These are phyloP conservation scores for Wickerhamiella kazuoi DNA, from an alignment of 805 yeast genomes.

Conservation along the genomic window DNA sequence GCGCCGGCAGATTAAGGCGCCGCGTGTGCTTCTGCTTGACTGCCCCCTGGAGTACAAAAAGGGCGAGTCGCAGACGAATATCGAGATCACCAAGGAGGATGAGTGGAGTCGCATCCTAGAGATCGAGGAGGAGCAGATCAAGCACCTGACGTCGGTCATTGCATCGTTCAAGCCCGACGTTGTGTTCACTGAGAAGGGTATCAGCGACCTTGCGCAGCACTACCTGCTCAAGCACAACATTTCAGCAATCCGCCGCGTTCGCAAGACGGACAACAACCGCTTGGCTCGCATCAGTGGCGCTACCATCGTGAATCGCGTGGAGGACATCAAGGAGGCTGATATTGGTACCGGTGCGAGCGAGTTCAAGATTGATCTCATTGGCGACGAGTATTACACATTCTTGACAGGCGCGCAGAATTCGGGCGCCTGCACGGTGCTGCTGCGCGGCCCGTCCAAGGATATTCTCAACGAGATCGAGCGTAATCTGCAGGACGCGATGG, in stretches of 20 bases:
- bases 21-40: constrained; percentile 75
- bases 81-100: constrained; percentile 87
- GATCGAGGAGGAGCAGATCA: constrained; percentile 96
- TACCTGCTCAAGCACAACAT: constrained; percentile 85
- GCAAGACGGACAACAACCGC: constrained; percentile 90
- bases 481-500: constrained; percentile 95
- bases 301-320: constrained; percentile 85
- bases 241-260: constrained; percentile 81
- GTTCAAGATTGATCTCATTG: constrained; percentile 85
- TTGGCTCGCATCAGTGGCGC: constrained; percentile 97
- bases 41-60: constrained; percentile 96
- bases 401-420: constrained; percentile 68
- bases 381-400: constrained; percentile 91
- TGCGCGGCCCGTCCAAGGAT: constrained; percentile 95
- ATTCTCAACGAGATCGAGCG: constrained; percentile 91
- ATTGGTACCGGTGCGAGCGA: constrained; percentile 78
- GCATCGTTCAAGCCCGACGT: constrained; percentile 77
- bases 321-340: constrained; percentile 81
- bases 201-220: constrained; percentile 94
- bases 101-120: constrained; percentile 92
- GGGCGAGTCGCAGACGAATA: constrained; percentile 97
- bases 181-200: constrained; percentile 96
- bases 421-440: constrained; percentile 78
- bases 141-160: constrained; percentile 66
- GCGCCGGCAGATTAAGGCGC: constrained; percentile 78